A percentile compares a stretch with the other conserved stretches of the same genome.
Evolutionary conservation across 805 yeast genomes (phyloP).

Genomic region (Sugiyamaella boreocaroliniensis): DNA sequence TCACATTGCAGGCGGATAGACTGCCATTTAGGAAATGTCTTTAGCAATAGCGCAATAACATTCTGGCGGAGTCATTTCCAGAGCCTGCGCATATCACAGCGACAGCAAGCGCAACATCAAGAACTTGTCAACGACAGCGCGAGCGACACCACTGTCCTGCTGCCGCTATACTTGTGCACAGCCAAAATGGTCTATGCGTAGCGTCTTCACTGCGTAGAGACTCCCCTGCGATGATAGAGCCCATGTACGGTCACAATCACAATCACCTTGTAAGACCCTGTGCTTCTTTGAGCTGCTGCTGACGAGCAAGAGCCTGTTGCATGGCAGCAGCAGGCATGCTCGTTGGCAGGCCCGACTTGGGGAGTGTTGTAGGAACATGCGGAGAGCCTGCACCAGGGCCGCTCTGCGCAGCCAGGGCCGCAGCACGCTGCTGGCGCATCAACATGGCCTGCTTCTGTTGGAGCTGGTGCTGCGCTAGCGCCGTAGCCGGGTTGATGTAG

Average conservation of each 20-base stretch:
- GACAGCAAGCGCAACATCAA: too few relatives aligned
- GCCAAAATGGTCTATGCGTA: too few relatives aligned
- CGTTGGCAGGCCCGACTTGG: not conserved
- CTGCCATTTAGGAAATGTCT: too few relatives aligned
- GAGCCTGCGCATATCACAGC: too few relatives aligned
- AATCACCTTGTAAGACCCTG: slow-evolving; percentile 14
- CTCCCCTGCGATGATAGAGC: not conserved
- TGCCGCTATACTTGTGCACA: too few relatives aligned
- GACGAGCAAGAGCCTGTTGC: not conserved
- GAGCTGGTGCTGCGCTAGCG: slow-evolving; percentile 11
- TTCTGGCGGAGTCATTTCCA: too few relatives aligned
- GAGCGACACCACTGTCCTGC: too few relatives aligned
- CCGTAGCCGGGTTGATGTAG: slow-evolving; percentile 14
- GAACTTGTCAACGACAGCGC: too few relatives aligned
- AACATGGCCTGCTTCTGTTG: slow-evolving; percentile 8
- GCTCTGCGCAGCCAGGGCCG: not conserved
- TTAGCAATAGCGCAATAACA: too few relatives aligned
- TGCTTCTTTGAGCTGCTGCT: slow-evolving; percentile 13
- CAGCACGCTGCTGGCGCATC: slow-evolving; percentile 11
- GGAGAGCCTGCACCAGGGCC: not conserved
- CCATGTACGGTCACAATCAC: not conserved
- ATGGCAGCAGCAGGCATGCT: not conserved
- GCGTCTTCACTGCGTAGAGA: too few relatives aligned
- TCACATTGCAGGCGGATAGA: too few relatives aligned
- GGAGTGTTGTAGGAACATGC: not conserved